These are phyloP conservation scores for Climacium dendroides DNA, from an alignment of 225 moss, liverwort and hornwort genomes.

Conservation along the genomic window DNA sequence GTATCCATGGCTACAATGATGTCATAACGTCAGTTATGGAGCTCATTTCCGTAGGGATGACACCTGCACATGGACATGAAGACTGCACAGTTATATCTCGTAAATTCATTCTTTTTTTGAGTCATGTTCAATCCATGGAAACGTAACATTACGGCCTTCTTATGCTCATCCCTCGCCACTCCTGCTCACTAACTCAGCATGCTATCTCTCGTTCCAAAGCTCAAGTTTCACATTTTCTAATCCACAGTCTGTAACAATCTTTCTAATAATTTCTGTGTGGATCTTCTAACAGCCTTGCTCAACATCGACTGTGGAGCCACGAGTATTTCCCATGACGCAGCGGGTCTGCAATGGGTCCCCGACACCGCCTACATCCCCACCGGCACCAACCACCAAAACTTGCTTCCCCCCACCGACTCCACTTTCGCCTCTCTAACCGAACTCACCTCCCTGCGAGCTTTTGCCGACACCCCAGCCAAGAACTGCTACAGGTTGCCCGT, in stretches of 20 bases:
- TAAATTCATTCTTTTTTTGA: no score
- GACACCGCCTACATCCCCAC: not conserved
- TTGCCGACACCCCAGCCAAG: not conserved
- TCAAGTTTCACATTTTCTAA: not conserved
- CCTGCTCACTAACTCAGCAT: not conserved
- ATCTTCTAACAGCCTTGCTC: not conserved
- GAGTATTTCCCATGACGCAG: not conserved
- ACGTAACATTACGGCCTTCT: not conserved
- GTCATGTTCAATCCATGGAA: not conserved
- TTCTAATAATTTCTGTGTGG: not conserved
- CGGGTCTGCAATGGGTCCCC: not conserved
- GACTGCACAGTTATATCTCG: not conserved
- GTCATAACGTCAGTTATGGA: not conserved
- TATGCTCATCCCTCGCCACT: not conserved
- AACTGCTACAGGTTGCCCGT: constrained; percentile 15
- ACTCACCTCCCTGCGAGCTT: not conserved
- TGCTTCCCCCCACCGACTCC: not conserved
- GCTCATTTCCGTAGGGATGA: not conserved
- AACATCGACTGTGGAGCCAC: constrained; percentile 14
- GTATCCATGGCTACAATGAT: not conserved
- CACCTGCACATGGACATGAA: not conserved
- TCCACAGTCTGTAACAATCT: not conserved
- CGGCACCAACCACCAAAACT: not conserved
- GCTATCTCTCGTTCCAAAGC: not conserved
- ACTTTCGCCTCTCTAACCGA: not conserved